phyloP scores from a whole-genome alignment of 192 early-diverging fungal genomes.

The Podila verticillata region DNA sequence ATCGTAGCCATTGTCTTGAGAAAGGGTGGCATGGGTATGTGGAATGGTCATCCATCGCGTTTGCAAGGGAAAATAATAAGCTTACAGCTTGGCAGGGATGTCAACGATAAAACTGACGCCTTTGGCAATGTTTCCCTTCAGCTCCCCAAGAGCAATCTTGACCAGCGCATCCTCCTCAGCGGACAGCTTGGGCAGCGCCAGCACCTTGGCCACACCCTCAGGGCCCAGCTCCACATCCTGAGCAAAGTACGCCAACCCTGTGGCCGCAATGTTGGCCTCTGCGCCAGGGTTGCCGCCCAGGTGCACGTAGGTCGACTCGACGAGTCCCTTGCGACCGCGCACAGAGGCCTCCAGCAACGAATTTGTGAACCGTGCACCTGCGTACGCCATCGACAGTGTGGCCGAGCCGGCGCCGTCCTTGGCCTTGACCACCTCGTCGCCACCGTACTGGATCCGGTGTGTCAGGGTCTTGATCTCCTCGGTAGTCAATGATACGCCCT shows the following conservation, averaged over 20 bases:
- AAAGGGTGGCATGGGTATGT: no score
- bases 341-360: constrained; percentile 83
- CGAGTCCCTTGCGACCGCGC: constrained; percentile 68
- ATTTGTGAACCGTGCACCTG: constrained; percentile 87
- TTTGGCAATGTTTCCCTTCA: constrained; percentile 89
- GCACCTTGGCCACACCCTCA: constrained; percentile 85
- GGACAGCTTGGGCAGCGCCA: constrained; percentile 74
- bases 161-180: constrained; percentile 84
- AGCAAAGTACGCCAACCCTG: constrained; percentile 77
- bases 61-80: no score
- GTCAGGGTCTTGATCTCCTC: constrained; percentile 90
- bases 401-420: constrained; percentile 90
- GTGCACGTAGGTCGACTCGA: constrained; percentile 88
- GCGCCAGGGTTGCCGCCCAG: constrained; percentile 39
- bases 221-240: constrained; percentile 76
- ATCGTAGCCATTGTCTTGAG: no score
- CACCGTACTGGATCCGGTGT: constrained; percentile 95
- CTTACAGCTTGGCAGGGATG: constrained; percentile 34
- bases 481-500: constrained; percentile 70
- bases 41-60: no score
- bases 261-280: constrained; percentile 65
- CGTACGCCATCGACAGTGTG: constrained; percentile 88
- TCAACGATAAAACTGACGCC: constrained; percentile 80
- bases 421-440: constrained; percentile 98
- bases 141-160: constrained; percentile 77